Base-by-base conservation (phyloP, 305 asterid species). In the Fraxinus angustifolia region DNA sequence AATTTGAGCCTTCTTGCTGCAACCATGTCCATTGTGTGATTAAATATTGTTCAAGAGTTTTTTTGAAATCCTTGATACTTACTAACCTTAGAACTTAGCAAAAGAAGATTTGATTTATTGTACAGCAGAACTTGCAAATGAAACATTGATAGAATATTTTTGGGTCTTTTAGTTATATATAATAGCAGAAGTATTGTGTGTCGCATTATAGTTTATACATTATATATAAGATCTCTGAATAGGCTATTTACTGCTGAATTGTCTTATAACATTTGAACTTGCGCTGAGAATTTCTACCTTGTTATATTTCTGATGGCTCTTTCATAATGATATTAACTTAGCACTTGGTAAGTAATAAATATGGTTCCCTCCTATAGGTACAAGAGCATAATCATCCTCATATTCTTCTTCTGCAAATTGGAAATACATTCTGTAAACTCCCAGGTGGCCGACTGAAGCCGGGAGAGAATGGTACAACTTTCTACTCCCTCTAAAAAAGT, bases 341-440 rank as follows among this genome's bases (percentile, higher is more conserved):
- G 56, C 8, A 17, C 67, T 67, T 73, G 23, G 19, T 7, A 60
- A 33, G 17, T 50, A 36, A n/a, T 81, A 14, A 78, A 76, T 60
- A 58, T 75, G 56, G 34, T 78, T 75, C 38, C 36, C n/a, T 23
- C n/a, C 34, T 62, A 78, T 90, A 96, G 99, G 98, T 96, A 14
- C 99, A 96, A 81, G 99, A 96, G 88, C 99, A 96, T 81, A 96
- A 94, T 84, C 98, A 94, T 85, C 99, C 99, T 30, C 99, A 95
- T 82, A 93, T 95, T 84, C 97, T 95, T 79, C 98, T 95, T 50
- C 84, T 95, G 91, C 98, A 95, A 94, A 95, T 95, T 78, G 99
- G 98, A 48, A 94, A 95, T 80, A 95, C 99, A 12, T 95, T 95
- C 84, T 94, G 97, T 90, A 96, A 96, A 86, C 98, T 96, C 85